Conservation (phyloP, 352 stramenopile species). For the Vaucheria bursata region DNA sequence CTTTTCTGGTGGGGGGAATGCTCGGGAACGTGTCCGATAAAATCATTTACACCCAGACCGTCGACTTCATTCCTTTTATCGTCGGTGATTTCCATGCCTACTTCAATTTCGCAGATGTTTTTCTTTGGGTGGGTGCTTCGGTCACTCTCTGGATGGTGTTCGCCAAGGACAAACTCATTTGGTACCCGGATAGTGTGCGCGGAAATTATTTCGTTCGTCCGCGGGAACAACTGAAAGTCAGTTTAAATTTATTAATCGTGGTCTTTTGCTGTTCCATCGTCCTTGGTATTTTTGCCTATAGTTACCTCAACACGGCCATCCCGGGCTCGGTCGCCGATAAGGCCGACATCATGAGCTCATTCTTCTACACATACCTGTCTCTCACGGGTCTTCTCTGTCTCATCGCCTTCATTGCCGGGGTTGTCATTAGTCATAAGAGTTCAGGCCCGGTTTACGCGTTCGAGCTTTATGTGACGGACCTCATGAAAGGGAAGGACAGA, state of each 20-base stretch:
- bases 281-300: not conserved
- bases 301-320: not conserved
- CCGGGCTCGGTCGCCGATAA: no score
- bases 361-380: no score
- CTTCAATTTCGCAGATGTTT: slow-evolving; percentile 1
- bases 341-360: not conserved
- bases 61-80: not conserved
- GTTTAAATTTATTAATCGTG: not conserved
- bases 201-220: not conserved
- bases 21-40: not conserved
- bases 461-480: not conserved
- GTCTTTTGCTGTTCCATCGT: not conserved
- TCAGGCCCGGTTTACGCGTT: not conserved
- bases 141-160: not conserved
- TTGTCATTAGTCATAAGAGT: not conserved
- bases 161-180: not conserved
- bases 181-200: not conserved
- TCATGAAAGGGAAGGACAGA: not conserved
- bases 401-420: not conserved
- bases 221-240: not conserved
- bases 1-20: not conserved
- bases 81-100: not conserved
- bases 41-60: not conserved
- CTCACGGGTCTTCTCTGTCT: not conserved
- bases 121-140: not conserved